Evolutionary conservation across 768 basidiomycete species (phyloP).

Genomic region (Boletus reticuloceps): DNA sequence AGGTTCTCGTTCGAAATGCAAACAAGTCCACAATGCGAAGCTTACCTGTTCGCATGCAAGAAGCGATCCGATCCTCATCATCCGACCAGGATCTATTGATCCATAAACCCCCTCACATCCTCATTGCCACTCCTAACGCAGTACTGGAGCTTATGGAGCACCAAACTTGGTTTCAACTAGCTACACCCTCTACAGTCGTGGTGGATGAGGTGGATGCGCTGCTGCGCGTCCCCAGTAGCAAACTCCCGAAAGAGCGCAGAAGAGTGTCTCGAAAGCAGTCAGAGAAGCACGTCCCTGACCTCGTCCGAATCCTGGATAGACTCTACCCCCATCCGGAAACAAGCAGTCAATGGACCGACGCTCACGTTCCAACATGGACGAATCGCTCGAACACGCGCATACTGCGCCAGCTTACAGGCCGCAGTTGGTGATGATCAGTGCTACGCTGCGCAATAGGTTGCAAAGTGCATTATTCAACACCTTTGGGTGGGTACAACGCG

Average conservation of each 20-base stretch:
- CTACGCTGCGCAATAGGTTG: conserved; percentile 57
- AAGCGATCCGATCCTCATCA: conserved; percentile 24
- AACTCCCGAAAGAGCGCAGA: conserved; percentile 37
- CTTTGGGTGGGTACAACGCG: conserved; percentile 56
- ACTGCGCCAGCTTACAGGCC: conserved; percentile 32
- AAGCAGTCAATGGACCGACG: neutral
- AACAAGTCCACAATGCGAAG: conserved; percentile 17
- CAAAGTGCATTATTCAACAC: conserved; percentile 42
- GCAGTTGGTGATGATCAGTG: conserved; percentile 69
- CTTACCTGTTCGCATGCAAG: conserved; percentile 27
- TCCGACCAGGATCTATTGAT: conserved; percentile 38
- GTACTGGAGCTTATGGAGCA: conserved; percentile 52
- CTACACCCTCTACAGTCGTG: conserved; percentile 52
- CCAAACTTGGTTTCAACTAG: conserved; percentile 45
- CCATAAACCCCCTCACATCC: conserved; percentile 55
- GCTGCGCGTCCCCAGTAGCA: conserved; percentile 45
- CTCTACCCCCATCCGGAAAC: conserved; percentile 44
- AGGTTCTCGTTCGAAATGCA: conserved; percentile 59
- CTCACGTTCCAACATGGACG: neutral
- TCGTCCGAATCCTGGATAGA: conserved; percentile 56
- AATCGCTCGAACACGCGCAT: conserved; percentile 6
- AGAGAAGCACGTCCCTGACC: conserved; percentile 54
- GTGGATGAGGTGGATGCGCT: conserved; percentile 80
- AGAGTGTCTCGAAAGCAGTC: conserved; percentile 40
- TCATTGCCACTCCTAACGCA: conserved; percentile 72